These are phyloP conservation scores for Penicillium brevicompactum DNA, from an alignment of 2,329 filamentous ascomycete genomes.

Conservation along the genomic window DNA sequence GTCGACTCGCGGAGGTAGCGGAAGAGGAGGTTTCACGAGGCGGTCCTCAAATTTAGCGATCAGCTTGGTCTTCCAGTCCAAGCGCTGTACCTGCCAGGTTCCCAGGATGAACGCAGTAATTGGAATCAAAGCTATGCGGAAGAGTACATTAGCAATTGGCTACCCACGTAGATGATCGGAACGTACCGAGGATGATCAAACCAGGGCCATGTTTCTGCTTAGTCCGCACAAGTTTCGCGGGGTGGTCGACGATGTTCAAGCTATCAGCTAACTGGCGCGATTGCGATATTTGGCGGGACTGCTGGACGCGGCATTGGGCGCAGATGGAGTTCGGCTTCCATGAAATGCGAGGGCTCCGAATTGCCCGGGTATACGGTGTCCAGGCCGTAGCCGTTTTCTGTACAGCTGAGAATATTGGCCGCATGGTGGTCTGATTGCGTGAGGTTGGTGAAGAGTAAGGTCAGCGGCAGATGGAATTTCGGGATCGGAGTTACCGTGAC, in stretches of 20 bases:
- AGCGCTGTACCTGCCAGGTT: constrained; percentile 91
- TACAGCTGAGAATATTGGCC: constrained; percentile 32
- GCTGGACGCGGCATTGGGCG: constrained; percentile 38
- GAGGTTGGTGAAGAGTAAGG: background rate
- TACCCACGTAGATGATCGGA: background rate
- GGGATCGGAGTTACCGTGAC: constrained; percentile 20
- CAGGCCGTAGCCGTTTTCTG: constrained; percentile 27
- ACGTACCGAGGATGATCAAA: constrained; percentile 71
- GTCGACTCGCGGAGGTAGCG: constrained; percentile 81
- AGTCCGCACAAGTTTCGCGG: constrained; percentile 75
- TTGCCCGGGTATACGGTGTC: constrained; percentile 22
- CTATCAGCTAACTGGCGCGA: constrained; percentile 66
- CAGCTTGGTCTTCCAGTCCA: constrained; percentile 91
- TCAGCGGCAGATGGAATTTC: constrained; percentile 15
- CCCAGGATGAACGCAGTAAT: constrained; percentile 87
- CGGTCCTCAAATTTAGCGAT: constrained; percentile 92
- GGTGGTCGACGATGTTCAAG: constrained; percentile 83
- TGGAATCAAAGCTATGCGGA: constrained; percentile 72
- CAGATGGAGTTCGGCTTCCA: constrained; percentile 36
- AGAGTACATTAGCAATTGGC: constrained; percentile 10
- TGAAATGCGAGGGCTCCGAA: constrained; percentile 20
- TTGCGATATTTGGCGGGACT: constrained; percentile 41
- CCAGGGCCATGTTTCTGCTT: constrained; percentile 77
- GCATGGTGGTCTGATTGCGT: constrained; percentile 22
- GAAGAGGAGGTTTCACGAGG: constrained; percentile 79